Percentiles rank a stretch among this genome's conserved stretches.
Conservation (phyloP, 345 rosid genomes). For the Hibiscus mutabilis region DNA sequence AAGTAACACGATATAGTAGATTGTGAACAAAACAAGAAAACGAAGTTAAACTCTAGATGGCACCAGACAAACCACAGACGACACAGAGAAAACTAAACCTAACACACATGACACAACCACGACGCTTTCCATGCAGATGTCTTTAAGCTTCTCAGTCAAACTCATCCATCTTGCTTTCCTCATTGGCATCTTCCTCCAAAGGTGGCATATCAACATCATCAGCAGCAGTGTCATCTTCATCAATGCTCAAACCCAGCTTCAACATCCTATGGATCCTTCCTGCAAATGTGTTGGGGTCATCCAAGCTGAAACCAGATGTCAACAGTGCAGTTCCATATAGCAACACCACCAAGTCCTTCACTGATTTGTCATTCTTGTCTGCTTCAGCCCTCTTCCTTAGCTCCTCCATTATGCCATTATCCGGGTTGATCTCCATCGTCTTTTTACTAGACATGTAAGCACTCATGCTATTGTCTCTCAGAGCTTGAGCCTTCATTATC, state of each 20-base stretch:
- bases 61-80: no score
- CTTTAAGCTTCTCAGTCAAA: not conserved
- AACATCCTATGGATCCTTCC: slow-evolving; percentile 39
- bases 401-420: slow-evolving; percentile 41
- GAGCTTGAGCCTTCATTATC: slow-evolving; percentile 40
- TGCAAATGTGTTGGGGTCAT: slow-evolving; percentile 35
- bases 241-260: slow-evolving; percentile 41
- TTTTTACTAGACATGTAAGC: slow-evolving; percentile 40
- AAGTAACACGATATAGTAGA: no score
- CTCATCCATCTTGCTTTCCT: slow-evolving; percentile 17
- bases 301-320: slow-evolving; percentile 38
- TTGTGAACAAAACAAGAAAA: no score
- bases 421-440: slow-evolving; percentile 43
- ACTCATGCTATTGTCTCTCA: slow-evolving; percentile 36
- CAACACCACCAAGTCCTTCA: slow-evolving; percentile 29
- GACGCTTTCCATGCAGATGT: no score
- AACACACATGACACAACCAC: no score
- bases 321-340: slow-evolving; percentile 32
- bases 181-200: slow-evolving; percentile 6
- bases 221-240: slow-evolving; percentile 21
- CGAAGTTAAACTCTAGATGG: no score
- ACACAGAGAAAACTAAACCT: no score
- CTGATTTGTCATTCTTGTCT: slow-evolving; percentile 37
- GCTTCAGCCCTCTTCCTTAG: slow-evolving; percentile 20
- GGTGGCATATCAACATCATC: slow-evolving; percentile 15